Percentiles rank a stretch among this genome's conserved stretches.
Evolutionary conservation across 129 eudicot species (phyloP).

Genomic region (Saposhnikovia divaricata): DNA sequence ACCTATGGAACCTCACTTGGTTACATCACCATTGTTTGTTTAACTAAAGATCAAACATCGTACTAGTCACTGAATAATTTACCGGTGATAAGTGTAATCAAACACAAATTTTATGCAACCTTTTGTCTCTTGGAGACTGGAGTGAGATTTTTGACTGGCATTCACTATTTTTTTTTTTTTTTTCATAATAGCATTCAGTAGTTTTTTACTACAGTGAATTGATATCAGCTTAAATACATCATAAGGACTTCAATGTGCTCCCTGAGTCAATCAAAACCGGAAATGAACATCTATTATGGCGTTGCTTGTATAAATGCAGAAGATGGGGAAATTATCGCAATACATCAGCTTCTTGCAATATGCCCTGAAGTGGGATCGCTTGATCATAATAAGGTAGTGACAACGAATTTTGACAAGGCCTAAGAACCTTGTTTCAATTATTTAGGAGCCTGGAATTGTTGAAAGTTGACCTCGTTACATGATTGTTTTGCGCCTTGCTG

Average conservation of each 20-base stretch:
- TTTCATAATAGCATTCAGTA: too few relatives aligned
- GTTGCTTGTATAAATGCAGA: conserved; percentile 27
- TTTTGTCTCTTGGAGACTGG: background rate
- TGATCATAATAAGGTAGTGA: conserved; percentile 45
- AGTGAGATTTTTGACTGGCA: background rate
- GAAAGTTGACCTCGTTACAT: conserved; percentile 26
- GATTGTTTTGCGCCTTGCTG: background rate
- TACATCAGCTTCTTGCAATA: conserved; percentile 56
- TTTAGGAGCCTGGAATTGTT: conserved; percentile 44
- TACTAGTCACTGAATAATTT: too few relatives aligned
- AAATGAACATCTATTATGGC: background rate
- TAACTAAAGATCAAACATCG: too few relatives aligned
- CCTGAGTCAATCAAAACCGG: background rate
- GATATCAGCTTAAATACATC: background rate
- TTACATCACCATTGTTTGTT: too few relatives aligned
- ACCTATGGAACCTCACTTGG: background rate
- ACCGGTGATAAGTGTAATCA: too few relatives aligned
- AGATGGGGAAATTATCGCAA: conserved; percentile 47
- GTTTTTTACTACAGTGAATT: background rate
- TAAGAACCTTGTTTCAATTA: conserved; percentile 31
- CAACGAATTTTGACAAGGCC: conserved; percentile 29
- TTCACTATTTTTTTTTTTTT: too few relatives aligned
- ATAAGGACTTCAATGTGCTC: background rate
- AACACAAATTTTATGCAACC: background rate
- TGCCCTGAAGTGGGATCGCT: conserved; percentile 50